Evolutionary conservation across 371 early-diverging fungal genomes (phyloP), one percentile per base, ranked within the genome.

Genomic region (Mucor plumbeus): DNA sequence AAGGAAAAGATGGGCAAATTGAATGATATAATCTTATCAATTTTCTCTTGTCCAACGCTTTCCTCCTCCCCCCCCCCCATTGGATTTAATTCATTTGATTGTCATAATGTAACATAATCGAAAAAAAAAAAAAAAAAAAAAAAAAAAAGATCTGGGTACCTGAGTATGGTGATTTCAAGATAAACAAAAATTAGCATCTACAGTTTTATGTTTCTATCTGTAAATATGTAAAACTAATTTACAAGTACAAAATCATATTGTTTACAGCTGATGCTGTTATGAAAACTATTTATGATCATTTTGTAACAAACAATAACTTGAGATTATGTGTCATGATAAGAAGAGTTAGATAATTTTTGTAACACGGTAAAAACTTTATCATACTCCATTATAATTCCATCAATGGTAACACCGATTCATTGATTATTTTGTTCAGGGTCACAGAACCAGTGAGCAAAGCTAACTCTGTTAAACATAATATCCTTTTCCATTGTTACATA

Each of bases 321-420:
- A 17, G n/a, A 8, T n/a, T 15, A 44, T 44, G 44, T 44, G 44
- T 44, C 44, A 44, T 44, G 44, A 44, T 44, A 44, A 44, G 44
- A n/a, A 2, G 7, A n/a, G n/a, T 44, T 44, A 44, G 17, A 44
- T 44, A 44, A 17, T 44, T 44, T 44, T 8, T 44, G 44, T 44
- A 44, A 5, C n/a, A 44, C 44, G 44, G n/a, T 44, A 44, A 44
- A 44, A 44, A n/a, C 44, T 44, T 44, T 44, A 44, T 15, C 17
- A 44, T 17, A 17, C n/a, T 44, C n/a, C 17, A 44, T 17, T 17
- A n/a, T 6, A 44, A 44, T 7, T 17, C n/a, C 44, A 8, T 44
- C 44, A 44, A 44, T 44, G 44, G 44, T 44, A 44, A 44, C 44
- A 44, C 44, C 44, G 44, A 44, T n/a, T 44, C 17, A 44, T 17